Conservation (phyloP, 805 yeast species). For the Wickerhamomyces xylosicus region DNA sequence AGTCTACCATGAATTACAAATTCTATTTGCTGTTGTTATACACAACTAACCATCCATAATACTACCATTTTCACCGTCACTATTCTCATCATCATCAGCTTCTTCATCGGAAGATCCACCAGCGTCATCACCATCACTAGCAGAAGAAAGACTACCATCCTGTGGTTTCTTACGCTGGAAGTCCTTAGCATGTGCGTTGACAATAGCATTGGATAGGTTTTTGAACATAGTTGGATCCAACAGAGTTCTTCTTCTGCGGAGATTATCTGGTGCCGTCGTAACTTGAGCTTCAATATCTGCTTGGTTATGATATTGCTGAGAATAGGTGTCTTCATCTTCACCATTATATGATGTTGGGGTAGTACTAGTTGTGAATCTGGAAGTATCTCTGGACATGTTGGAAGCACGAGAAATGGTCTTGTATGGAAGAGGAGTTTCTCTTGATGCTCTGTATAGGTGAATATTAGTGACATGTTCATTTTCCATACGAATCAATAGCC, state of each 20-base stretch:
- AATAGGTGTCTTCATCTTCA: neutral
- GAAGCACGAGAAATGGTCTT: constrained; percentile 27
- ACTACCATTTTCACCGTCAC: too few relatives aligned
- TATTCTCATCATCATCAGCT: too few relatives aligned
- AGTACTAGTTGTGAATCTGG: neutral
- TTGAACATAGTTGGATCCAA: constrained; percentile 24
- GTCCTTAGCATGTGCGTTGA: constrained; percentile 75
- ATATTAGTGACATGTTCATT: constrained; percentile 94
- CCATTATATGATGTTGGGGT: neutral
- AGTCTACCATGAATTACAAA: too few relatives aligned
- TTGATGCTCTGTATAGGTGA: constrained; percentile 72
- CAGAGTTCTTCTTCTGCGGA: constrained; percentile 14
- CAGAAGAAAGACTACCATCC: constrained; percentile 11
- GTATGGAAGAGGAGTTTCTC: constrained; percentile 83
- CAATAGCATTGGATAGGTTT: constrained; percentile 43
- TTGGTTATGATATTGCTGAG: too few relatives aligned
- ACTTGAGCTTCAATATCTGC: constrained; percentile 4
- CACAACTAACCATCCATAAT: too few relatives aligned
- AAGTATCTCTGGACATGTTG: constrained; percentile 12
- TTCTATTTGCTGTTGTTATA: too few relatives aligned
- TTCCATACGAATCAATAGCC: constrained; percentile 91
- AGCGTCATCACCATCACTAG: constrained; percentile 24
- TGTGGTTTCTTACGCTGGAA: constrained; percentile 40
- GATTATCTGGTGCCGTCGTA: constrained; percentile 1
- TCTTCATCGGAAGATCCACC: too few relatives aligned